These are phyloP conservation scores for Saturnispora serradocipensis DNA, from an alignment of 805 yeast species.

Conservation along the genomic window DNA sequence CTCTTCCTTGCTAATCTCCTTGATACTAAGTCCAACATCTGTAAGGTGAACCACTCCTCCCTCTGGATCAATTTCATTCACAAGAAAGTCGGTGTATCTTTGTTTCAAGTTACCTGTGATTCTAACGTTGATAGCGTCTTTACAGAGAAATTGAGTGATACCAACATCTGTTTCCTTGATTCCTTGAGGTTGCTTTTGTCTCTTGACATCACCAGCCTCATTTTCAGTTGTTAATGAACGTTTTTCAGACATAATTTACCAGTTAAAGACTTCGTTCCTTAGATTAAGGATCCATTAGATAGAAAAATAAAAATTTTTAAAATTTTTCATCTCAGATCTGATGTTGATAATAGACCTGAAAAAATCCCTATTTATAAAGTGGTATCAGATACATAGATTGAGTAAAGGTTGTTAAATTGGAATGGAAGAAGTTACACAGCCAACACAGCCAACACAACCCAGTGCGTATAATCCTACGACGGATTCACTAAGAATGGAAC, in stretches of 20 bases:
- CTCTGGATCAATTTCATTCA: constrained; percentile 67
- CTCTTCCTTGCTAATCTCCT: constrained; percentile 33
- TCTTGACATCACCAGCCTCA: background rate
- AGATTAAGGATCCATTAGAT: background rate
- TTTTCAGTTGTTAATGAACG: background rate
- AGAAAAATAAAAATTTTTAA: background rate
- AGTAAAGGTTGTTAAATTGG: background rate
- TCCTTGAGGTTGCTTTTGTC: constrained; percentile 17
- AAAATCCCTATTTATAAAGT: background rate
- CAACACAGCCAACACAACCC: constrained; percentile 33
- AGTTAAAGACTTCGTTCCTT: background rate
- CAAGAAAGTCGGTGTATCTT: constrained; percentile 87
- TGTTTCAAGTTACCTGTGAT: constrained; percentile 78
- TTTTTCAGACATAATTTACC: constrained; percentile 4
- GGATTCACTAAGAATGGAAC: constrained; percentile 20
- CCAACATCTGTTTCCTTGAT: constrained; percentile 79
- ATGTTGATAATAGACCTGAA: background rate
- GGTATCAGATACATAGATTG: background rate
- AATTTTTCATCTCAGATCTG: background rate
- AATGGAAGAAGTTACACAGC: constrained; percentile 16
- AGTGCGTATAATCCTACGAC: constrained; percentile 22
- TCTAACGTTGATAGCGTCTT: constrained; percentile 37
- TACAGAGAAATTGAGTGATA: constrained; percentile 48
- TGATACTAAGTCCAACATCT: constrained; percentile 61
- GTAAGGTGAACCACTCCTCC: constrained; percentile 67